Base-by-base conservation (phyloP, 2,329 filamentous ascomycete genomes). In the Penicillium sp. region DNA sequence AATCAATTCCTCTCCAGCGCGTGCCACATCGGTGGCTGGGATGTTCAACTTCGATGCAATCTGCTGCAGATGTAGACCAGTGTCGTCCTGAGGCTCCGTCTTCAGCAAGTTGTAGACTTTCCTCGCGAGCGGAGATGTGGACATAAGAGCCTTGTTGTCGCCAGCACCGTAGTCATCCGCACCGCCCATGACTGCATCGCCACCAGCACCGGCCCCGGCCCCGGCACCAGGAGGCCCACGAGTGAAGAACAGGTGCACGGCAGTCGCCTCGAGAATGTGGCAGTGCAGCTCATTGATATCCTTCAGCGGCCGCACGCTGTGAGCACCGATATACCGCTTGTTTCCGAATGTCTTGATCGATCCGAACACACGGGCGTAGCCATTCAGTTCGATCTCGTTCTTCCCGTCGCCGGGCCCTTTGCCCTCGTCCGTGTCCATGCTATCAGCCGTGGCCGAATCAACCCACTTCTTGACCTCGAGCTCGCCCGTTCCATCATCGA, bases 241-340 rank as follows among this genome's bases (percentile, higher is more conserved):
- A 10, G 83, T 86, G 64, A 89, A 86, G 68, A 84, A 84, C 35
- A 98, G 73, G 70, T 98, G 93, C 34, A 94, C 85, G 42, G 85
- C 86, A 4, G 89, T 87, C 17, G 88, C 84, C 71, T 98, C 91
- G 37, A 98, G 80, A 51, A 96, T 70, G 68, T 97, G 93, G 64
- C 88, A 94, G 62, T 84, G 85, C 63, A 97, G 79, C 75, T 98
- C 93, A 72, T 98, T 95, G 72, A 84, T 84, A 66, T 96, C 86
- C 39, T 77, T 73, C 39, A 97, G 73, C 3, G 86, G 82, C 38
- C 89, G 83, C 50, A 98, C 83, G 57, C 86, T 80, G 65, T 90
- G 84, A 28, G 88, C 85, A 48, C 79, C 82, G 38, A 98, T 77
- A 65, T 89, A 84, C 47, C 84, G 79, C 72, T 90, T 93, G 68